Conservation (phyloP, 768 basidiomycete species). For the Boletus insuetus region DNA sequence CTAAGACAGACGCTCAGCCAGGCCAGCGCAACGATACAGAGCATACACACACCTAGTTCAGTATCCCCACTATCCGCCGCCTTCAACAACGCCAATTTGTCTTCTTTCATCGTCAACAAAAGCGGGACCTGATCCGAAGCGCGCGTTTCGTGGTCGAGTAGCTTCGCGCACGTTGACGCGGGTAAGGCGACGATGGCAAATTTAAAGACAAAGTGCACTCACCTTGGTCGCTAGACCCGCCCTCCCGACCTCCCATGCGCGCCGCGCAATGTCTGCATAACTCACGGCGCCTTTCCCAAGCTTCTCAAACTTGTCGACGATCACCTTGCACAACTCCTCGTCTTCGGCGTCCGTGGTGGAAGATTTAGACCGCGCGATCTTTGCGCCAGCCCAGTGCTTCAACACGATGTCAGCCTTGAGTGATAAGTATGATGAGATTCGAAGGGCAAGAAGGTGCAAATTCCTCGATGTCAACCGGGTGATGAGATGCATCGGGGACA, state of each 20-base stretch:
- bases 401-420: constrained; percentile 85
- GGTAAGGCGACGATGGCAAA: not conserved
- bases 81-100: constrained; percentile 80
- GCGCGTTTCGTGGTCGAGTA: constrained; percentile 87
- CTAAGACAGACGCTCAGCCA: constrained; percentile 38
- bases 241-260: constrained; percentile 89
- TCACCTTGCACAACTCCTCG: constrained; percentile 72
- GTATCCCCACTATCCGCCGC: constrained; percentile 95
- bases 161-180: constrained; percentile 37
- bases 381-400: constrained; percentile 94
- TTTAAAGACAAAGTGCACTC: not conserved
- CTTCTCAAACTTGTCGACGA: constrained; percentile 88
- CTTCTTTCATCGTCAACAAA: constrained; percentile 93
- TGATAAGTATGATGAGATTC: constrained; percentile 80
- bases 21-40: not conserved
- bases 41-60: constrained; percentile 67
- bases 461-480: constrained; percentile 82
- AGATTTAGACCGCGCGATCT: constrained; percentile 74
- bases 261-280: constrained; percentile 92
- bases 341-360: constrained; percentile 63
- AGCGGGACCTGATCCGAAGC: constrained; percentile 93
- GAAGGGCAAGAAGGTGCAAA: constrained; percentile 87
- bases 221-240: constrained; percentile 83
- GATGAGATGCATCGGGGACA: constrained; percentile 79
- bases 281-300: constrained; percentile 78